A percentile compares a stretch with the other conserved stretches of the same genome.
Evolutionary conservation across 345 rosid genomes (phyloP).

Genomic region (Erodium maritimum): DNA sequence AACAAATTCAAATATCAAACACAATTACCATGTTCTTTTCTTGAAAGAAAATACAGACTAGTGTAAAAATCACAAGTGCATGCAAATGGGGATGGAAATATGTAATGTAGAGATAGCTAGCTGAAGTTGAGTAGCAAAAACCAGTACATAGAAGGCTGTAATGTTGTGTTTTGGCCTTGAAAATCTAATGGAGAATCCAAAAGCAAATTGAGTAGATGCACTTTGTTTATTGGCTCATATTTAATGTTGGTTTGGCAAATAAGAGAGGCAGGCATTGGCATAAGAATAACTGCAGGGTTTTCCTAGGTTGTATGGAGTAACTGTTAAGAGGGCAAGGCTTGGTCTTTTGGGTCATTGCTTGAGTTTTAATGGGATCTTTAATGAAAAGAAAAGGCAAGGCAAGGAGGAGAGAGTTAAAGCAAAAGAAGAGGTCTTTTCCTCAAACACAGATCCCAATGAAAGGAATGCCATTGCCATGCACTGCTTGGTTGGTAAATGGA

Average conservation of each 20-base stretch:
- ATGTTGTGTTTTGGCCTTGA: not conserved
- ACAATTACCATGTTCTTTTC: too few species aligned
- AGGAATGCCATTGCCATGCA: slow-evolving; percentile 36
- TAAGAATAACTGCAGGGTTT: slow-evolving; percentile 27
- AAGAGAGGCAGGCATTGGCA: not conserved
- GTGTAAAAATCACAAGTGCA: too few species aligned
- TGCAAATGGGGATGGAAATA: too few species aligned
- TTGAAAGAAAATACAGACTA: too few species aligned
- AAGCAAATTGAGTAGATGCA: not conserved
- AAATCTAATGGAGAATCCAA: not conserved
- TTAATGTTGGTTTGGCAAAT: not conserved
- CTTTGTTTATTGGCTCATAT: too few species aligned
- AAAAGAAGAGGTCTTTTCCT: slow-evolving; percentile 74
- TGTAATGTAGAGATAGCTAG: not conserved
- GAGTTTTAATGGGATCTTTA: slow-evolving; percentile 1
- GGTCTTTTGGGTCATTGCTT: not conserved
- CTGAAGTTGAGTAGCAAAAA: not conserved
- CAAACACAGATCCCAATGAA: slow-evolving; percentile 94
- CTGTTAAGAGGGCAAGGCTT: not conserved
- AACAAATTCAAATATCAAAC: too few species aligned
- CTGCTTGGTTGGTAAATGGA: not conserved
- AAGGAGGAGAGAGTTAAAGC: slow-evolving; percentile 16
- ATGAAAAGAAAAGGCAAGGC: not conserved
- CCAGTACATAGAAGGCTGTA: not conserved
- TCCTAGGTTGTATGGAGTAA: slow-evolving; percentile 13